These are phyloP conservation scores for Corchorus olitorius DNA, from an alignment of 345 rosid species.

Conservation along the genomic window DNA sequence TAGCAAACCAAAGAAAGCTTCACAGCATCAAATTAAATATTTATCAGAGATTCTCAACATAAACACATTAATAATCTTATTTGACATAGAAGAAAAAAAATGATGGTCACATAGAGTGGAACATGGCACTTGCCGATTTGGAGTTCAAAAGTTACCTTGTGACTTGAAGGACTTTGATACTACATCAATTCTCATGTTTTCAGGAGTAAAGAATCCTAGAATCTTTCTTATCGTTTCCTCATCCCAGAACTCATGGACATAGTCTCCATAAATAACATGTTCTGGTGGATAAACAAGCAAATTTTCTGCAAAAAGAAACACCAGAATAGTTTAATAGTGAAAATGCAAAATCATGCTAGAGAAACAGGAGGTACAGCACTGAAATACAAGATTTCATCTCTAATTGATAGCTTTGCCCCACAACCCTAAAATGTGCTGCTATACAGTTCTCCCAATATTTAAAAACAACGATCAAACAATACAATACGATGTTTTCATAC, in stretches of 20 bases:
- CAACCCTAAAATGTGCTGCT: too few relatives aligned
- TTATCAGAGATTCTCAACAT: background rate
- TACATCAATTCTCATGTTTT: slow-evolving; percentile 94
- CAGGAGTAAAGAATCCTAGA: slow-evolving; percentile 71
- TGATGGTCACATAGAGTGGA: background rate
- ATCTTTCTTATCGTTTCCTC: slow-evolving; percentile 60
- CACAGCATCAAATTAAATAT: slow-evolving; percentile 5
- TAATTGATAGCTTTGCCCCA: too few relatives aligned
- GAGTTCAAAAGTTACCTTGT: slow-evolving; percentile 49
- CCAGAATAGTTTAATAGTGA: slow-evolving; percentile 12
- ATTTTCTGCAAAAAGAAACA: slow-evolving; percentile 63
- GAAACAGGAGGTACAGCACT: background rate
- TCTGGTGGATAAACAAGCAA: slow-evolving; percentile 79
- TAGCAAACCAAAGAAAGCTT: background rate
- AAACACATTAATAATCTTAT: slow-evolving; percentile 2
- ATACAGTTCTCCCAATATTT: background rate
- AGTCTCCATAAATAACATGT: slow-evolving; percentile 88
- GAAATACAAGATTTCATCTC: background rate
- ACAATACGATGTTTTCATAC: background rate
- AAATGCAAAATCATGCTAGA: slow-evolving; percentile 3
- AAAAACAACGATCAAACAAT: background rate
- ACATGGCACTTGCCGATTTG: slow-evolving; percentile 2
- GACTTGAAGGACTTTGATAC: slow-evolving; percentile 70
- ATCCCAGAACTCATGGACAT: slow-evolving; percentile 83
- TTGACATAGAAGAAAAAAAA: background rate